Base-by-base conservation (phyloP, 352 stramenopile species). In the Saprolegnia diclina region DNA sequence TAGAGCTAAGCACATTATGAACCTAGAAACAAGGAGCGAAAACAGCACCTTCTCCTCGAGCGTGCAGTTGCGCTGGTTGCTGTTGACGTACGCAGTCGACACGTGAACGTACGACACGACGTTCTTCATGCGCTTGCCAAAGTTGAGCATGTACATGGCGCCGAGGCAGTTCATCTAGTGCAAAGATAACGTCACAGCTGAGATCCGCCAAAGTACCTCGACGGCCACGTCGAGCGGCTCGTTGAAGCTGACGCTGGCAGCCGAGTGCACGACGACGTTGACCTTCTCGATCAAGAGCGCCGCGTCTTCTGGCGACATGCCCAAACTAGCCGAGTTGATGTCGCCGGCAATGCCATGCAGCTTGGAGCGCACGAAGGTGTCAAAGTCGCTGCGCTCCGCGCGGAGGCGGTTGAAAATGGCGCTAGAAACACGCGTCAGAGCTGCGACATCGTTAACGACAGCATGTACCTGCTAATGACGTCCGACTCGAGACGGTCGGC, bases 81-180 rank as follows among this genome's bases (percentile, higher is more conserved):
- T 90, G 53, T 92, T 94, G 32, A 92, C 85, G 71, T 94, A 95
- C 0, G 88, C 85, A 0, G 88, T 94, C 4, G 85, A 94, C 24
- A 95, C 74, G 69, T 95, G 88, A 24, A 94, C 73, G 62, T 93
- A 85, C 59, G 81, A 85, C 19, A 76, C 71, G 42, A 89, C 65
- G 10, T 35, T 67, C 14, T 76, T 65, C 65, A 82, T 92, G 21
- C 71, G 77, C 52, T 87, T 73, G 14, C 87, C 75, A 63, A 94
- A 89, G 21, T 75, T 76, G 5, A 90, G 71, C 44, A 81, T 77
- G 70, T 91, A 70, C 57, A 93, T 64, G 13, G 87, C 80, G 5
- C 86, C 88, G 0, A 88, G 22, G 66, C 80, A 90, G 71, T 95
- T 95, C 80, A 95, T 91, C 72, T 71, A 72, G 19, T 35, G 4